Evolutionary conservation across 768 basidiomycete genomes (phyloP).

Genomic region (Lyophyllum shimeji): DNA sequence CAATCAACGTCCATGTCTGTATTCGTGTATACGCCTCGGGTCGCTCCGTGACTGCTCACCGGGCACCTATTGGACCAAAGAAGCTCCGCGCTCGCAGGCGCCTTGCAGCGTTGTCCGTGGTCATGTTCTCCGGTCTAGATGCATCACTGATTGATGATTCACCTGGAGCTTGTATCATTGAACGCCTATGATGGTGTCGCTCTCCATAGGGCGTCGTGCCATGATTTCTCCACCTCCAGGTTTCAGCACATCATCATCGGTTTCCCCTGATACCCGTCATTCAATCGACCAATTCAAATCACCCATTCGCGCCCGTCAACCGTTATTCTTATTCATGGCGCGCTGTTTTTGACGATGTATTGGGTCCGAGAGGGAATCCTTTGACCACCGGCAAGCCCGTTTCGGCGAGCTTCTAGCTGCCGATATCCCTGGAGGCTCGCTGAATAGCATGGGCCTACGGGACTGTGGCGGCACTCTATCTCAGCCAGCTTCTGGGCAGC

Average conservation of each 20-base stretch:
- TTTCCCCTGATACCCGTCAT: background rate
- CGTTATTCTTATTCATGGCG: background rate
- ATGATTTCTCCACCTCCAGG: slow-evolving; percentile 10
- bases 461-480: background rate
- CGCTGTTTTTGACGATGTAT: background rate
- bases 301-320: background rate
- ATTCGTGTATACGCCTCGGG: slow-evolving; percentile 12
- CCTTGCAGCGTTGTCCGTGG: slow-evolving; percentile 7
- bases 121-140: background rate
- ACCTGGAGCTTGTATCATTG: slow-evolving; percentile 10
- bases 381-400: background rate
- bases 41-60: slow-evolving; percentile 5
- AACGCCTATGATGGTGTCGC: slow-evolving; percentile 6
- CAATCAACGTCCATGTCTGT: background rate
- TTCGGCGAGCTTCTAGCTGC: background rate
- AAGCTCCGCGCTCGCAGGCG: slow-evolving; percentile 16
- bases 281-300: background rate
- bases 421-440: slow-evolving; percentile 7
- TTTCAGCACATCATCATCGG: slow-evolving; percentile 9
- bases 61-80: background rate
- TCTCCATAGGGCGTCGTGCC: background rate
- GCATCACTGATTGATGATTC: slow-evolving; percentile 13
- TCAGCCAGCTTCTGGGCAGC: background rate
- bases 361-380: background rate
- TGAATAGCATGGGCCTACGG: background rate